Evolutionary conservation across 768 basidiomycete species (phyloP).

Genomic region (Boletus edulis): DNA sequence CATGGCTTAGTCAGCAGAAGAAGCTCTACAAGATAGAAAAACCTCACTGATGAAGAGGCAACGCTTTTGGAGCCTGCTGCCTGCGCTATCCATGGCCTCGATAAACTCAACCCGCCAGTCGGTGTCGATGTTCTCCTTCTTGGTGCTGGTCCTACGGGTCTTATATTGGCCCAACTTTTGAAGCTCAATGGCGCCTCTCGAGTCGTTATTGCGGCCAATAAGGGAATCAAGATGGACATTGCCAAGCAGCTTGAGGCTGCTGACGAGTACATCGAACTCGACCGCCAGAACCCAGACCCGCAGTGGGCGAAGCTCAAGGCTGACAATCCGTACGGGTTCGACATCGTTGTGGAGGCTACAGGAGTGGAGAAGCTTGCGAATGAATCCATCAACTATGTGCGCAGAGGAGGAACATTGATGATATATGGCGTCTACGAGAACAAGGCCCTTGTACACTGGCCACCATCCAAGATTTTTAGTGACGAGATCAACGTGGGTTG

Average conservation of each 20-base stretch:
- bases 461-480: conserved; percentile 76
- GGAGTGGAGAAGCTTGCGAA: conserved; percentile 88
- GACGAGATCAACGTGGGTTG: conserved; percentile 61
- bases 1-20: conserved; percentile 49
- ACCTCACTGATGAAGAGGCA: conserved; percentile 83
- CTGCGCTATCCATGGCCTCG: conserved; percentile 89
- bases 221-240: conserved; percentile 88
- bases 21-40: conserved; percentile 87
- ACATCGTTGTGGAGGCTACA: conserved; percentile 79
- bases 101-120: conserved; percentile 79
- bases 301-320: conserved; percentile 82
- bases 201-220: conserved; percentile 85
- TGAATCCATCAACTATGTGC: conserved; percentile 85
- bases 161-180: conserved; percentile 84
- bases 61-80: conserved; percentile 88
- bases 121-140: conserved; percentile 83
- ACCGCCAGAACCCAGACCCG: conserved; percentile 65
- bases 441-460: conserved; percentile 81
- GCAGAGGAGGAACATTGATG: conserved; percentile 81
- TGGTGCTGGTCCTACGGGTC: conserved; percentile 91
- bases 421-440: conserved; percentile 91
- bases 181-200: conserved; percentile 82
- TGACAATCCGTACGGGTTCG: conserved; percentile 85
- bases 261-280: conserved; percentile 85
- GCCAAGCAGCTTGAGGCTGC: conserved; percentile 76